Base-by-base conservation (phyloP, 1,284 basidiomycete genomes). In the Heliocybe sulcata region DNA sequence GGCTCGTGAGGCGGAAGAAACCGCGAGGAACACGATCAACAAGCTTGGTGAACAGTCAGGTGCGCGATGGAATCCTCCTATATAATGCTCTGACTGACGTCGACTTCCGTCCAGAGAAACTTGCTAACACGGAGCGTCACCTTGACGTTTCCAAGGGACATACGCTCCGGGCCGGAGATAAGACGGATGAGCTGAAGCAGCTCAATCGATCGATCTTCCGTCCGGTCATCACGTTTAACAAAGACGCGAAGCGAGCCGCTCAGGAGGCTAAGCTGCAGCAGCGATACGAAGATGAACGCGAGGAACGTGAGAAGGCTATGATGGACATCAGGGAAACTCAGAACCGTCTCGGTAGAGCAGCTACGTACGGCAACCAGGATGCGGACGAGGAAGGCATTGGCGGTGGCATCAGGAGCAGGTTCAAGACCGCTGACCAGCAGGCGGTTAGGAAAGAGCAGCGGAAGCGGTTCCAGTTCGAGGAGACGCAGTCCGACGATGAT, bases 11-110 rank as follows among this genome's bases (percentile, higher is more conserved):
- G 94, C 96, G 1, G 96, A 98, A 70, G 97, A 99, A 71, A 97
- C 92, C 6, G 97, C 93, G 22, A 76, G 90, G 54, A 87, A 87
- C 60, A 99, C 96, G 12, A 72, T 99, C 47, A 75, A 74, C 60
- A 90, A 85, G 66, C 81, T 99, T 16, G 95, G 91, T n/a, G 89
- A 93, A 62, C 97, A 99, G 73, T 98, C 94, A 47, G 95, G 95
- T 95, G 60, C 55, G 82, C 42, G 50, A 45, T 45, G 52, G 52
- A 20, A 4, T 26, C 11, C 26, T n/a, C 35, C 11, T 25, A 51
- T 29, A 45, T 51, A 35, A 59, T 31, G 49, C 38, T 48, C 35
- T 55, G n/a, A 54, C 52, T 51, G 53, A 53, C 49, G 49, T 19
- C 20, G 10, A 3, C 1, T 45, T 35, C 33, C 31, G n/a, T 60